A percentile compares a stretch with the other conserved stretches of the same genome.
phyloP scores from a whole-genome alignment of 176 grass and related monocot species.

The Juncus effusus region DNA sequence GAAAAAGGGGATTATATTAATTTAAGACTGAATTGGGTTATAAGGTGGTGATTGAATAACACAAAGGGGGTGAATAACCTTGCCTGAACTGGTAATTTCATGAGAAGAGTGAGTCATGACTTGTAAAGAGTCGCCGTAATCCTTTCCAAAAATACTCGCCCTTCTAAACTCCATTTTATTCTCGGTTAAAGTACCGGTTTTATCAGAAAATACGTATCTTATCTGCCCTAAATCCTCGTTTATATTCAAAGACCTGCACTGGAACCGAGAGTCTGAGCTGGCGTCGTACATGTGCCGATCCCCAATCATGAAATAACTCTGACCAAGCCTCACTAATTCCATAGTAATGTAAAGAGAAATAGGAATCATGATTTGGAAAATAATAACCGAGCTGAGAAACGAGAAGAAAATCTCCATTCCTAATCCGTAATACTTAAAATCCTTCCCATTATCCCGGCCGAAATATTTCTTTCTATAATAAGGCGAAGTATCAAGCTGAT shows the following conservation, averaged over 20 bases:
- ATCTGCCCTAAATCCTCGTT: slow-evolving; percentile 98
- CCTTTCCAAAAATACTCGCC: slow-evolving; percentile 81
- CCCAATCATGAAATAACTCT: slow-evolving; percentile 99
- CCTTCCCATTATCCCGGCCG: slow-evolving; percentile 72
- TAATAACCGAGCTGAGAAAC: slow-evolving; percentile 98
- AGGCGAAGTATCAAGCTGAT: slow-evolving; percentile 77
- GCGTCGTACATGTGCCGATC: slow-evolving; percentile 89
- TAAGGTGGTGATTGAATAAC: not conserved
- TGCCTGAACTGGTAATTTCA: slow-evolving; percentile 78
- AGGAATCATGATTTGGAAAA: slow-evolving; percentile 99
- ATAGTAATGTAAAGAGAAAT: slow-evolving; percentile 99
- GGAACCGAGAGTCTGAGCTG: slow-evolving; percentile 92
- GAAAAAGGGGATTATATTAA: too few relatives aligned
- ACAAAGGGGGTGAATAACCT: slow-evolving; percentile 34
- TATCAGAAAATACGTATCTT: slow-evolving; percentile 95
- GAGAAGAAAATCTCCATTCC: slow-evolving; percentile 97
- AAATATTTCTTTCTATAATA: slow-evolving; percentile 96
- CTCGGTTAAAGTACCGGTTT: slow-evolving; percentile 94
- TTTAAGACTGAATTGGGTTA: too few relatives aligned
- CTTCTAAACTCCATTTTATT: slow-evolving; percentile 97
- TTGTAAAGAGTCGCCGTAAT: slow-evolving; percentile 76
- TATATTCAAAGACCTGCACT: slow-evolving; percentile 98
- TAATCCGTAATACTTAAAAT: slow-evolving; percentile 89
- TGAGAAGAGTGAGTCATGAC: slow-evolving; percentile 40
- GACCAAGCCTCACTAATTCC: slow-evolving; percentile 91